Percentiles rank a stretch among this genome's conserved stretches.
phyloP scores from a whole-genome alignment of 495 filamentous ascomycete species.

The Penicillium ochrochloron region DNA sequence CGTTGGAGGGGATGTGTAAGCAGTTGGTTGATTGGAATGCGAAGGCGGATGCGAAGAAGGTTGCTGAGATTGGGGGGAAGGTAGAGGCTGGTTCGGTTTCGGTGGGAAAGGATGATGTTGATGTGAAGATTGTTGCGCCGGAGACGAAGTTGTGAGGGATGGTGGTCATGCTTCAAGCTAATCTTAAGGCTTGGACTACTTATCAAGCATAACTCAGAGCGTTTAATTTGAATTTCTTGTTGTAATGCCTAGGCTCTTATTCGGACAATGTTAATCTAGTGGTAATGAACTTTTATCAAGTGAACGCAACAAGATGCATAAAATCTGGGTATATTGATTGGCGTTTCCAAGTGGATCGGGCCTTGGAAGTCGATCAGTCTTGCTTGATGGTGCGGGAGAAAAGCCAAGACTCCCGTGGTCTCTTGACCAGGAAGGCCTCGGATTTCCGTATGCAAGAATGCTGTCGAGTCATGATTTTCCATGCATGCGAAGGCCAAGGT shows the following conservation, averaged over 20 bases:
- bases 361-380: not conserved
- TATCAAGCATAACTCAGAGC: not conserved
- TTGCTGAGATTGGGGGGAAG: slow-evolving; percentile 14
- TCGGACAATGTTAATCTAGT: no score
- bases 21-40: slow-evolving; percentile 59
- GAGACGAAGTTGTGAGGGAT: slow-evolving; percentile 18
- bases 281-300: not conserved
- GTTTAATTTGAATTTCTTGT: not conserved
- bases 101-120: slow-evolving; percentile 26
- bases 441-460: not conserved
- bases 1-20: slow-evolving; percentile 58
- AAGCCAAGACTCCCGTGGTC: not conserved
- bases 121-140: slow-evolving; percentile 30
- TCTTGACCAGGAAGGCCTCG: not conserved
- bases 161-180: not conserved
- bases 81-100: slow-evolving; percentile 14
- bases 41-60: slow-evolving; percentile 22
- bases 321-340: not conserved
- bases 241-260: no score
- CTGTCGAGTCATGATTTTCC: not conserved
- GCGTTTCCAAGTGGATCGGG: not conserved
- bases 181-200: not conserved
- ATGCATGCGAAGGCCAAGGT: not conserved
- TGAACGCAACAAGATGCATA: not conserved
- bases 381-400: not conserved